A percentile compares a stretch with the other conserved stretches of the same genome.
phyloP scores from a whole-genome alignment of 1,284 basidiomycete genomes.

The Cutaneotrichosporon mucoides region DNA sequence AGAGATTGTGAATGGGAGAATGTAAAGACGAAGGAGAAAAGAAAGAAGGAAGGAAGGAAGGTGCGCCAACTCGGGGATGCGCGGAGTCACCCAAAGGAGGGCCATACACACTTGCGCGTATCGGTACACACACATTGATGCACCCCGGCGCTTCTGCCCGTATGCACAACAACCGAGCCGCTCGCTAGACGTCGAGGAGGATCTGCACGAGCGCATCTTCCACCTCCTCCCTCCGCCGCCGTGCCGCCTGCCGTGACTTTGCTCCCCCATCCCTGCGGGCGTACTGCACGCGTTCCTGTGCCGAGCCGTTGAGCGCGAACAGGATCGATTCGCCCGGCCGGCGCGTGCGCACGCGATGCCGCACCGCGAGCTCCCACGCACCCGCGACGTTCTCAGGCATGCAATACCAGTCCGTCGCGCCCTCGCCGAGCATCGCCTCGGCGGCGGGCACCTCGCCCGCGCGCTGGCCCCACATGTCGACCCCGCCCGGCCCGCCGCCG shows the following conservation, averaged over 20 bases:
- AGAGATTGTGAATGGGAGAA: not conserved
- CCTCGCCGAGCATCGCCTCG: constrained; percentile 5
- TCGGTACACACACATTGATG: too few species aligned
- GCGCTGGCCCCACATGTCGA: constrained; percentile 32
- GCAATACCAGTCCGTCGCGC: constrained; percentile 30
- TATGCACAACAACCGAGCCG: too few species aligned
- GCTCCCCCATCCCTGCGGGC: not conserved
- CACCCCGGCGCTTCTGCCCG: too few species aligned
- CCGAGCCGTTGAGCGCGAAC: constrained; percentile 30
- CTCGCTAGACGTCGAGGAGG: constrained; percentile 5
- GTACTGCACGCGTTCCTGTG: constrained; percentile 19
- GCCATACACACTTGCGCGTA: too few species aligned
- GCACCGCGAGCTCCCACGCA: constrained; percentile 29
- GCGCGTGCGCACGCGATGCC: constrained; percentile 32
- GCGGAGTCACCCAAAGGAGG: too few species aligned
- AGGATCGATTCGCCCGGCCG: constrained; percentile 30
- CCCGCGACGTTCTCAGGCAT: constrained; percentile 31
- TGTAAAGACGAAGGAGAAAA: too few species aligned
- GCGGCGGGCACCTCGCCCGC: constrained; percentile 39
- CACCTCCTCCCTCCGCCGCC: constrained; percentile 11
- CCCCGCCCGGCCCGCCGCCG: constrained; percentile 33
- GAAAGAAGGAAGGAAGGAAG: too few species aligned
- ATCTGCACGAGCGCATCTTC: constrained; percentile 28
- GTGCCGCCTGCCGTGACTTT: not conserved
- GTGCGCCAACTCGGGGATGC: too few species aligned